phyloP scores from a whole-genome alignment of 2,329 filamentous ascomycete genomes.

The Samsoniella hepiali region DNA sequence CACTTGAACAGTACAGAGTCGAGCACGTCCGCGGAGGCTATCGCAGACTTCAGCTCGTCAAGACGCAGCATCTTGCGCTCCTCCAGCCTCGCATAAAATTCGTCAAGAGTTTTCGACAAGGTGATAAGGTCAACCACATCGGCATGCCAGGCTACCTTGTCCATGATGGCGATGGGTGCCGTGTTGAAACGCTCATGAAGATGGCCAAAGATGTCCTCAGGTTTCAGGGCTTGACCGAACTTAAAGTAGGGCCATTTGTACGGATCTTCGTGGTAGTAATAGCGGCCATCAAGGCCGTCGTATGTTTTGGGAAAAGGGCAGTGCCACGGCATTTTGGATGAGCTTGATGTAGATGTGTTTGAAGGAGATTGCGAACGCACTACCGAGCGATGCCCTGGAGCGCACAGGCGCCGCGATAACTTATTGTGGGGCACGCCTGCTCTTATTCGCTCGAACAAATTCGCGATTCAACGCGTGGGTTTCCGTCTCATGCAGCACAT shows the following conservation, averaged over 20 bases:
- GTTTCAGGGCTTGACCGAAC: neutral
- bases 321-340: constrained; percentile 3
- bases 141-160: neutral
- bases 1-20: neutral
- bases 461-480: too few species aligned
- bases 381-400: neutral
- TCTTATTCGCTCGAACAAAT: too few species aligned
- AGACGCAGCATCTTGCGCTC: neutral
- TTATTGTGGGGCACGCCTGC: too few species aligned
- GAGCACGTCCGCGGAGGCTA: neutral
- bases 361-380: neutral
- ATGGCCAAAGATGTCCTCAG: neutral
- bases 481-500: too few species aligned
- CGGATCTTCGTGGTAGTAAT: neutral
- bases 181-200: constrained; percentile 5
- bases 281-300: neutral
- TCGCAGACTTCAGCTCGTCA: neutral
- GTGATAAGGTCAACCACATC: neutral
- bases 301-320: neutral
- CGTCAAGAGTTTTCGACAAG: neutral
- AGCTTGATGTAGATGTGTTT: neutral
- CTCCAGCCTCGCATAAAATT: neutral
- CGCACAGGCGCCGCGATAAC: too few species aligned
- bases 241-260: constrained; percentile 4
- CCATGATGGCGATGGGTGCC: neutral